Evolutionary conservation across 2,329 filamentous ascomycete genomes (phyloP), one percentile per base, ranked within the genome.

Genomic region (Microcyclosporella mali): DNA sequence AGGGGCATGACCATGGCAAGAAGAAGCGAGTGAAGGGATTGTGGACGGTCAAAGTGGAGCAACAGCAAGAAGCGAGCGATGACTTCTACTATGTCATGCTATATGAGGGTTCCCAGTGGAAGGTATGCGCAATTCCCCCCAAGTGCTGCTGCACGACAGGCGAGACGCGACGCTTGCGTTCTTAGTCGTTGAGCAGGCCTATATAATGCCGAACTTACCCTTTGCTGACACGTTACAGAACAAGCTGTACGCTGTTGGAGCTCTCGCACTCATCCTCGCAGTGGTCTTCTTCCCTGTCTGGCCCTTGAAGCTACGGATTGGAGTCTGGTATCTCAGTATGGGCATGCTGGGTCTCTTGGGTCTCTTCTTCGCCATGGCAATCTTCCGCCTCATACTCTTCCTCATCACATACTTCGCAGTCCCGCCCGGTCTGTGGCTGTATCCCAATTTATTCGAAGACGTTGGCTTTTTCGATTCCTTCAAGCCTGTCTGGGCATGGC

Each of bases 401-500:
- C 84, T 87, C 63, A 69, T 94, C 63, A 97, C 92, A 16, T 88
- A 94, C 68, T 94, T 97, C 61, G 74, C 77, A 12, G 74, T 80
- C 1, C 72, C 89, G 3, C 92, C 92, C 2, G 92, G 92, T 58
- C 74, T 98, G n/a, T 98, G 92, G 92, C 75, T 98, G 33, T 98
- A 90, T 70, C 92, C 92, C 37, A 98, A 98, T 63, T 71, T 98
- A 15, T 98, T 95, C 72, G 92, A 98, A 66, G 92, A 98, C 63
- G 92, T 98, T 19, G 94, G 90, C 6, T 97, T 98, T 70, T 84
- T 98, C 67, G 92, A 98, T 64, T 94, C 86, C 60, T 98, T 98
- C 77, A 84, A 84, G 61, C 92, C 92, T 15, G 70, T 95, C 4
- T 98, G 92, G 90, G 92, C 88, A 47, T 98, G 92, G 92, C 92